phyloP scores from a whole-genome alignment of 1,139 yeast genomes.

The Nadsonia starkeyi-henricii region DNA sequence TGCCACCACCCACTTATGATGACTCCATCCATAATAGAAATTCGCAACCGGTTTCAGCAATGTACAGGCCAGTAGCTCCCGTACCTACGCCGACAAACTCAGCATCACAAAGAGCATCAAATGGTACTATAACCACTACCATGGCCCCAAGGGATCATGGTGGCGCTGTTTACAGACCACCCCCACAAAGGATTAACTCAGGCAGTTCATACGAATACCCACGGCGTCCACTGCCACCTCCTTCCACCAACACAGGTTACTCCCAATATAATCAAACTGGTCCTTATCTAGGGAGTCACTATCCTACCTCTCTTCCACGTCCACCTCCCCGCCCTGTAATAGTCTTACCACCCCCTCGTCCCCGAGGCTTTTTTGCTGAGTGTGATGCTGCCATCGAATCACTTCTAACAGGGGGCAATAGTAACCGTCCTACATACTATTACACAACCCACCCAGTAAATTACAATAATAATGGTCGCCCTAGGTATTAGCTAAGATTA shows the following conservation, averaged over 20 bases:
- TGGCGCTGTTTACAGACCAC: too few species aligned
- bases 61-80: background rate
- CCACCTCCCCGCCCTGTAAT: background rate
- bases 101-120: background rate
- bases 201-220: background rate
- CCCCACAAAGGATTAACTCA: too few species aligned
- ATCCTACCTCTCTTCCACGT: too few species aligned
- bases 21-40: background rate
- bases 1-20: background rate
- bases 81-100: too few species aligned
- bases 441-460: too few species aligned
- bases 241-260: background rate
- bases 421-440: background rate
- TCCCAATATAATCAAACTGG: too few species aligned
- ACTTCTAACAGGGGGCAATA: background rate
- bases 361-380: background rate
- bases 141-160: too few species aligned
- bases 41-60: too few species aligned
- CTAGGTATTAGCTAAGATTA: too few species aligned
- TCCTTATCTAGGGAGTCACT: too few species aligned
- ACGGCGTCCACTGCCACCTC: background rate
- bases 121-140: too few species aligned
- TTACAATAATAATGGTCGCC: too few species aligned
- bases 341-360: background rate
- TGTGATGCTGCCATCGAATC: background rate